A percentile compares a stretch with the other conserved stretches of the same genome.
phyloP scores from a whole-genome alignment of 495 filamentous ascomycete species.

The Hypomontagnella monticulosa region DNA sequence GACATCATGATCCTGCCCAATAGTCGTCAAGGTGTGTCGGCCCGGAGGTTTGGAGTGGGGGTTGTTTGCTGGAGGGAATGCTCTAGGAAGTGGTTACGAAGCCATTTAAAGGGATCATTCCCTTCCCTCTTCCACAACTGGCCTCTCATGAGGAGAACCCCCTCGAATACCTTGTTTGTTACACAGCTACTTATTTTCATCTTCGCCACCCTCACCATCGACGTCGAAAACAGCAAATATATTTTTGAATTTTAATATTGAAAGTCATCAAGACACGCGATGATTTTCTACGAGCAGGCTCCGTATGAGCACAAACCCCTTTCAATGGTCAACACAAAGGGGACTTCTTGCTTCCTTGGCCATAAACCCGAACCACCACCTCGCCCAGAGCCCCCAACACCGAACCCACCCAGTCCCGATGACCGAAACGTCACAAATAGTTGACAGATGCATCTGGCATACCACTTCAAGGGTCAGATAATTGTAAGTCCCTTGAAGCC shows the following conservation, averaged over 20 bases:
- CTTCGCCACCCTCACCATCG: slow-evolving; percentile 9
- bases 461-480: slow-evolving; percentile 11
- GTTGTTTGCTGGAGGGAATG: slow-evolving; percentile 24
- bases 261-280: slow-evolving; percentile 4
- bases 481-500: slow-evolving; percentile 7
- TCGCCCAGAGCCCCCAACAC: slow-evolving; percentile 36
- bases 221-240: slow-evolving; percentile 5
- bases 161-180: slow-evolving; percentile 12
- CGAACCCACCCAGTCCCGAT: slow-evolving; percentile 37
- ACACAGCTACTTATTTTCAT: slow-evolving; percentile 2
- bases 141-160: background rate
- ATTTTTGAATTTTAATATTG: slow-evolving; percentile 10
- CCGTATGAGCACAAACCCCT: background rate
- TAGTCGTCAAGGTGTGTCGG: slow-evolving; percentile 29
- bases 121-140: slow-evolving; percentile 18
- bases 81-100: slow-evolving; percentile 19
- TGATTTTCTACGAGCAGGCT: slow-evolving; percentile 16
- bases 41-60: slow-evolving; percentile 33
- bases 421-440: slow-evolving; percentile 13
- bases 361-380: slow-evolving; percentile 40
- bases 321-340: slow-evolving; percentile 10
- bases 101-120: slow-evolving; percentile 32
- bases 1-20: slow-evolving; percentile 31
- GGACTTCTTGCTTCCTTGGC: slow-evolving; percentile 7
- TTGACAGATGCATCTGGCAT: slow-evolving; percentile 5